Percentiles rank a stretch among this genome's conserved stretches.
Evolutionary conservation across 169 alveolate genomes (phyloP).

Genomic region (Plasmodium falciparum): DNA sequence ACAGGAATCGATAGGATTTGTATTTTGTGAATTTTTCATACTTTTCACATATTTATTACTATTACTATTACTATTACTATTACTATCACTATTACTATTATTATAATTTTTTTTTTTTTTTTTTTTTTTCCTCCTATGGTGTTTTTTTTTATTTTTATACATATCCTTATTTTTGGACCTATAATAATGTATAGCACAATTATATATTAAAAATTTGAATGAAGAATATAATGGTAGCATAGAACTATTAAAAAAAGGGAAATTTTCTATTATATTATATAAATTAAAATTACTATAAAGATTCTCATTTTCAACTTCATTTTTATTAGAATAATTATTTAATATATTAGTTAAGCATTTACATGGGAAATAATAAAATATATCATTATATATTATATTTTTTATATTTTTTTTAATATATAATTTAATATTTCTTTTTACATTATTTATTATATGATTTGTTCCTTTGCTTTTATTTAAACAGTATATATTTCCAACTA

Average conservation of each 20-base stretch:
- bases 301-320: neutral
- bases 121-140: no score
- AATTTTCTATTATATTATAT: constrained; percentile 56
- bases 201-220: constrained; percentile 59
- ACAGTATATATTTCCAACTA: neutral
- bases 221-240: constrained; percentile 69
- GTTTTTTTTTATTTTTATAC: constrained; percentile 15
- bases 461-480: neutral
- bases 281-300: constrained; percentile 39
- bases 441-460: neutral
- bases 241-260: constrained; percentile 36
- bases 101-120: no score
- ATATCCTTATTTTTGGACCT: constrained; percentile 49
- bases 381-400: constrained; percentile 36
- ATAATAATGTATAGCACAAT: constrained; percentile 41
- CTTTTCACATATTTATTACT: constrained; percentile 36
- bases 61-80: constrained; percentile 16
- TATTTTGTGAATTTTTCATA: neutral
- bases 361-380: constrained; percentile 65
- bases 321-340: neutral
- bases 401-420: constrained; percentile 48
- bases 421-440: constrained; percentile 7
- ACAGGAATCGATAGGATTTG: constrained; percentile 19
- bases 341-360: constrained; percentile 25
- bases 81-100: neutral